Percentiles rank a stretch among this genome's conserved stretches.
These are phyloP conservation scores for Xanthoconium purpureum DNA, from an alignment of 768 basidiomycete genomes.

Conservation along the genomic window DNA sequence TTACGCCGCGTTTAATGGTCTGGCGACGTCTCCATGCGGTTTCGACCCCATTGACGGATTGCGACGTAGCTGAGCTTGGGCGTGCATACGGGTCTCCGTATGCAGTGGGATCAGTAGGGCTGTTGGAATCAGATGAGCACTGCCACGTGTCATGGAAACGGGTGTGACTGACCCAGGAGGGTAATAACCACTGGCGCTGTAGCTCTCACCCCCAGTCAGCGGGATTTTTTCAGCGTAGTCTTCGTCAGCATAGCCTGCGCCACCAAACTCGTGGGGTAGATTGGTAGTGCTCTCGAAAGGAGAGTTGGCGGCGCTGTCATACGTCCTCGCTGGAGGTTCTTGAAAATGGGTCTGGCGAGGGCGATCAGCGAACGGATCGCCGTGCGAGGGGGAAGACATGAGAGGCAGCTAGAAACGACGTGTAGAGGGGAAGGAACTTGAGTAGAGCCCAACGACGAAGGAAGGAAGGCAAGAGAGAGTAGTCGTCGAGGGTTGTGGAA, in stretches of 20 bases:
- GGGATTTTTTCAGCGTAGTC: constrained; percentile 78
- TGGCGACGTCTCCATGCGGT: constrained; percentile 74
- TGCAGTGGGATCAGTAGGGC: constrained; percentile 50
- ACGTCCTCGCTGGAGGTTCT: constrained; percentile 50
- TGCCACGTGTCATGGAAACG: neutral
- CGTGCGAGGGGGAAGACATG: constrained; percentile 35
- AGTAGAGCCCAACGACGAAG: constrained; percentile 9
- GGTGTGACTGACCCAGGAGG: constrained; percentile 60
- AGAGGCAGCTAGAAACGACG: neutral
- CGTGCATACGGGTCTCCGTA: constrained; percentile 68
- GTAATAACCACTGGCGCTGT: constrained; percentile 60
- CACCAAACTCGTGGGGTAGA: constrained; percentile 52
- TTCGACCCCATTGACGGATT: constrained; percentile 55
- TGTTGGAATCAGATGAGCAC: constrained; percentile 25
- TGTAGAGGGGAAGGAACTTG: neutral
- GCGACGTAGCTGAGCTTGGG: constrained; percentile 51
- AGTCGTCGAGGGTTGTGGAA: constrained; percentile 21
- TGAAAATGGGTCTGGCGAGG: constrained; percentile 58
- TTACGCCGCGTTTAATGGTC: constrained; percentile 88
- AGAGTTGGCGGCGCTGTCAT: constrained; percentile 36
- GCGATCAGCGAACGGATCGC: constrained; percentile 74
- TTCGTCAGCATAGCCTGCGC: constrained; percentile 52
- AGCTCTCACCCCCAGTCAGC: constrained; percentile 55
- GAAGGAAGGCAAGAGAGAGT: constrained; percentile 5
- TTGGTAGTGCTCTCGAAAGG: constrained; percentile 59